phyloP scores from a whole-genome alignment of 2,329 filamentous ascomycete species.

The Tolypocladium guangdongense region DNA sequence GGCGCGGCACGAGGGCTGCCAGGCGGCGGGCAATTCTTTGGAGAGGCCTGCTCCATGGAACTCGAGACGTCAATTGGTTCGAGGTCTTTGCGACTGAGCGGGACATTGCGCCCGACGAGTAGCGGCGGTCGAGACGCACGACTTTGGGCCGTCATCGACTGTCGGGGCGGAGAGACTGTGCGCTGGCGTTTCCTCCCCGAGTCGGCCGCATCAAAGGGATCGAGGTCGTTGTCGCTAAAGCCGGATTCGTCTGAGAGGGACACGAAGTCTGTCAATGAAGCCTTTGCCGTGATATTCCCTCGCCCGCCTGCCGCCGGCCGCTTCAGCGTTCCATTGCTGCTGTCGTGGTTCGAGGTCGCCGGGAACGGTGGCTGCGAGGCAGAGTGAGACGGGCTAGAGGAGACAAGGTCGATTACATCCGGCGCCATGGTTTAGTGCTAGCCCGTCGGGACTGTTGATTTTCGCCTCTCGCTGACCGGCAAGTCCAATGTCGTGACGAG shows the following conservation, averaged over 20 bases:
- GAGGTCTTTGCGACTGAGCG: neutral
- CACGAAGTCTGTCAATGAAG: neutral
- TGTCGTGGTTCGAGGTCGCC: neutral
- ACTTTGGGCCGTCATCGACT: neutral
- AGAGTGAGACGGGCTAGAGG: conserved; percentile 20
- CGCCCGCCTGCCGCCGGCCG: neutral
- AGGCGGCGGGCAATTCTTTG: neutral
- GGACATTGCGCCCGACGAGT: neutral
- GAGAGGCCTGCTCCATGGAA: conserved; percentile 13
- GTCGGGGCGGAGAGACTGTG: neutral
- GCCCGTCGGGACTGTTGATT: neutral
- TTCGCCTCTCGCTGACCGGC: neutral
- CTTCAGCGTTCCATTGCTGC: neutral
- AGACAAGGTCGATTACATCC: conserved; percentile 25
- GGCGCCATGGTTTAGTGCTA: conserved; percentile 13
- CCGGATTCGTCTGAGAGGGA: neutral
- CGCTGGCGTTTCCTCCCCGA: neutral
- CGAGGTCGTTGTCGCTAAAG: neutral
- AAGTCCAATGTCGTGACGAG: neutral
- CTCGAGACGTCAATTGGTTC: conserved; percentile 27
- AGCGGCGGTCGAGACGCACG: neutral
- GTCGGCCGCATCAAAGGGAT: neutral
- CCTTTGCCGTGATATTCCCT: neutral
- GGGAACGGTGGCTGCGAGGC: neutral
- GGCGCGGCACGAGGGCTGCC: neutral